Evolutionary conservation across 176 grass and related monocot genomes (phyloP), one percentile per base, ranked within the genome.

Genomic region (Lolium perenne): DNA sequence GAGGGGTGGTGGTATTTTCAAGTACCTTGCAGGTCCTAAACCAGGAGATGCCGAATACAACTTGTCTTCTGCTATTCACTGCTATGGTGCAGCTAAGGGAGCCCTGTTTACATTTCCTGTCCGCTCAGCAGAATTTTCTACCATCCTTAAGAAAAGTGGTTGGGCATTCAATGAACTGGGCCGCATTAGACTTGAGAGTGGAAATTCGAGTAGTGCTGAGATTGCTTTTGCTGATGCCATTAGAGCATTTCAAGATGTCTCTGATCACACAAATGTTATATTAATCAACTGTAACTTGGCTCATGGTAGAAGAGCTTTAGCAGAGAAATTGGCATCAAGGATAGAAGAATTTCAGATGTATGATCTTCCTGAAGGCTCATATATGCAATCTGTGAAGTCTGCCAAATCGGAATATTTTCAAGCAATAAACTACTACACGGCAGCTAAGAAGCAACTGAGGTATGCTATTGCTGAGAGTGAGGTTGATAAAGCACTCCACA

Each of bases 131-230:
- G 94, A 99, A 86, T 70, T 77, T 32, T 85, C 79, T 64, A 60
- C 84, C 50, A 83, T 96, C 71, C 82, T 94, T 78, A 99, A 99
- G 94, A 99, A 96, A 85, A 91, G 62, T 85, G 97, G 97, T 21
- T 99, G 97, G 97, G 94, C 90, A 29, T 92, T 82, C 67, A 96
- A 99, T 89, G 97, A 99, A 93, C 91, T 99, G 50, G 97, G 97
- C 5, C 90, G 97, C 62, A 89, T 84, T 90, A 94, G 89, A 86
- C 92, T 99, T 66, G 97, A 92, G 53, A 88, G 83, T 21, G 90
- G 77, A 84, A 89, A 96, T 82, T 74, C 92, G 80, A 57, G 55
- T 47, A 65, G 84, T 32, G 94, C 97, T 64, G 97, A 99, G 86
- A 77, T 58, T 81, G 92, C 94, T 92, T 99, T 99, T 91, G 80